A percentile compares a stretch with the other conserved stretches of the same genome.
phyloP scores from a whole-genome alignment of 1,139 yeast species.

The Hyphopichia pseudoburtonii region DNA sequence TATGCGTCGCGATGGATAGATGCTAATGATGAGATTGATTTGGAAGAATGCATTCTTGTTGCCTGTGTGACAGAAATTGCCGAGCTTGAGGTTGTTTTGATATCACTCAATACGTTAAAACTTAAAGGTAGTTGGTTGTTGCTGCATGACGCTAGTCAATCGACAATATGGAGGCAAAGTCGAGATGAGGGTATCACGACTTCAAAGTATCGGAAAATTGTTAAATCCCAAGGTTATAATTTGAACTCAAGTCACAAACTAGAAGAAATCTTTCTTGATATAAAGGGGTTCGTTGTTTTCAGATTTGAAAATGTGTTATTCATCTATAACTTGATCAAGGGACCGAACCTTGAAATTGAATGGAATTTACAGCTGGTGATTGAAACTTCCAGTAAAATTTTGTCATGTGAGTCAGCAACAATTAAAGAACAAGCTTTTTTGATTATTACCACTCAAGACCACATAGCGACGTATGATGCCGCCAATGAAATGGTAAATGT shows the following conservation, averaged over 20 bases:
- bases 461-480: constrained; percentile 12
- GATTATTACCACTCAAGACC: constrained; percentile 9
- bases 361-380: constrained; percentile 4
- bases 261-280: background rate
- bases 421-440: background rate
- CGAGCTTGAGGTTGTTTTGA: constrained; percentile 15
- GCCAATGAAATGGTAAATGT: constrained; percentile 6
- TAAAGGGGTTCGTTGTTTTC: constrained; percentile 6
- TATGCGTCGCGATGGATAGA: constrained; percentile 9
- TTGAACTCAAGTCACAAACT: background rate
- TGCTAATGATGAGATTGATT: constrained; percentile 2
- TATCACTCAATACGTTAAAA: constrained; percentile 19
- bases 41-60: constrained; percentile 17
- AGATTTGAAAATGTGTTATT: constrained; percentile 11
- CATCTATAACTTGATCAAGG: constrained; percentile 8
- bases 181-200: too few species aligned
- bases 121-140: constrained; percentile 9
- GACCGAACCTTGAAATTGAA: background rate
- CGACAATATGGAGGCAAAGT: constrained; percentile 7
- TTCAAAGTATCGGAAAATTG: background rate
- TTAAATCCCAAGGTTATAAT: too few species aligned
- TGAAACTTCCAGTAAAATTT: constrained; percentile 1
- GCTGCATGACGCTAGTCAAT: background rate
- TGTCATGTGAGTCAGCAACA: background rate
- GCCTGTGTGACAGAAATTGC: constrained; percentile 9